Evolutionary conservation across 768 basidiomycete species (phyloP), one percentile per base, ranked within the genome.

Genomic region (Termitomyces sp.): DNA sequence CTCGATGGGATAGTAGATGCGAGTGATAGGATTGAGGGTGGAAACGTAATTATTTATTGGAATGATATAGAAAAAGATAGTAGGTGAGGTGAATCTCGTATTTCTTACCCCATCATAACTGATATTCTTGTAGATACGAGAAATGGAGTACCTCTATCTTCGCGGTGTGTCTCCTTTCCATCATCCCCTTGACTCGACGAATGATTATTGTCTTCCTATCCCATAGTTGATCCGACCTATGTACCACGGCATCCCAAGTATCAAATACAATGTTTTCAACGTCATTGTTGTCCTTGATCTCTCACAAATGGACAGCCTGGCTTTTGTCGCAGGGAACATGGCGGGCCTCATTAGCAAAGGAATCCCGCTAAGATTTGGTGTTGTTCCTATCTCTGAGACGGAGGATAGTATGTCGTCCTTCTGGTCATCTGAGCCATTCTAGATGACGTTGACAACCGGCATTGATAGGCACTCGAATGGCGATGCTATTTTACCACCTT

Each of bases 51-150:
- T 41, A 68, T 87, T 0, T 98, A 91, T 84, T 91, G 89, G 88
- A 99, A 98, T 70, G 87, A 99, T 68, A 72, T 98, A 20, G 88
- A 92, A 74, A 89, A 84, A 62, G 97, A 98, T 71, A 77, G 74
- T 43, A 78, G 85, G 78, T 93, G 74, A 60, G 77, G 67, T 1
- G 69, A 66, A 64, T 61, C 59, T 5, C 41, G 35, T 59, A 23
- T n/a, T 54, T 18, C 40, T 1, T 44, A n/a, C 36, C 5, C 5
- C 30, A 16, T 49, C 53, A 14, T 26, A 49, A 44, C 56, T 41
- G 47, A 61, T 10, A 5, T 18, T 33, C 18, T 13, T 33, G 18
- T 56, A 84, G 83, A 55, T 88, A 88, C 60, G 72, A 77, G 5
- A 67, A 69, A 23, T 87, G 81, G 79, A 75, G 69, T 33, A 67